Conservation (phyloP, 176 grass and related monocot genomes). For the Urochloa ruziziensis region DNA sequence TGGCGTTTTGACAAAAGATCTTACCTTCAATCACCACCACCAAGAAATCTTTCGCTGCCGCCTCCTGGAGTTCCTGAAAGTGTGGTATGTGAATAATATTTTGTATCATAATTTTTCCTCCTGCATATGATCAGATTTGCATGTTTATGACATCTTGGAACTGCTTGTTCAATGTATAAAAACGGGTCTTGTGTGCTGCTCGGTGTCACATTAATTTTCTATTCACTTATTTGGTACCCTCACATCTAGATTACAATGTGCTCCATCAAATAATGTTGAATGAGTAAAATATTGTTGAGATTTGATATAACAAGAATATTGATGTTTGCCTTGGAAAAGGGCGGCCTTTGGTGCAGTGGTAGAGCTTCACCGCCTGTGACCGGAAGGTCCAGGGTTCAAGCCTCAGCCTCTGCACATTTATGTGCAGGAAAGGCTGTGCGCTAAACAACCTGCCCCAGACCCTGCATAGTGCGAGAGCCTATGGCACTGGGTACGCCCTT, state of each 20-base stretch:
- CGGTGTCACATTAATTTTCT: background rate
- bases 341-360: too few species aligned
- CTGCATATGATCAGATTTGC: background rate
- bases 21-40: constrained; percentile 71
- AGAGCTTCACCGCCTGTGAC: too few species aligned
- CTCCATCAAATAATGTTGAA: background rate
- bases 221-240: background rate
- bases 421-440: too few species aligned
- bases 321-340: background rate
- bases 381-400: too few species aligned
- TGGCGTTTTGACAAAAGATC: constrained; percentile 98
- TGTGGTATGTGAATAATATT: constrained; percentile 66
- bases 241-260: background rate
- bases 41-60: constrained; percentile 86
- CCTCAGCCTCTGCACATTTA: too few species aligned
- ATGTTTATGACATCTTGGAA: constrained; percentile 13
- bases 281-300: background rate
- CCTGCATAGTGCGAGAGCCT: too few species aligned
- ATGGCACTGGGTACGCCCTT: too few species aligned
- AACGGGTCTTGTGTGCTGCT: background rate
- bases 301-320: background rate
- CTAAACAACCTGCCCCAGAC: too few species aligned
- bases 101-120: background rate
- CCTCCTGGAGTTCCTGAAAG: constrained; percentile 98
- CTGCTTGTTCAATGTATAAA: background rate